Evolutionary conservation across 129 eudicot genomes (phyloP).

Genomic region (Pittosporum tobira): DNA sequence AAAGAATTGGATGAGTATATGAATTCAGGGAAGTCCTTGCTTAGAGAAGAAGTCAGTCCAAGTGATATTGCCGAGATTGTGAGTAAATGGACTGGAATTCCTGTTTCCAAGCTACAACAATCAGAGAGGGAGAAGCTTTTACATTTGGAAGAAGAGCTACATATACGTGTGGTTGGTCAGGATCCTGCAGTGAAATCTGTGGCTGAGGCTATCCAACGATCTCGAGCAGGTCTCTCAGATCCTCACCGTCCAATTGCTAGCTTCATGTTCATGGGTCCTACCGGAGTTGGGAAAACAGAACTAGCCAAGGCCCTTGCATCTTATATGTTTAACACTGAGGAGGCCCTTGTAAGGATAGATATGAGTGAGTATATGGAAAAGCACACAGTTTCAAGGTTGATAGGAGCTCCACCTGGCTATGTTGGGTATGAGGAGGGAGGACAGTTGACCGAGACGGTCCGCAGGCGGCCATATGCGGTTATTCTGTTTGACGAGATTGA

Average conservation of each 20-base stretch:
- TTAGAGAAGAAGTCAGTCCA: constrained; percentile 25
- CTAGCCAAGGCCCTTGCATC: constrained; percentile 16
- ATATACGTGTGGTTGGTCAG: constrained; percentile 11
- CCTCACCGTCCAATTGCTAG: constrained; percentile 18
- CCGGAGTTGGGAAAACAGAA: constrained; percentile 16
- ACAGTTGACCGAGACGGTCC: constrained; percentile 10
- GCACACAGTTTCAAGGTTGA: constrained; percentile 7
- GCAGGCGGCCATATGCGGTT: constrained; percentile 12
- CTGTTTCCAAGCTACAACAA: constrained; percentile 12
- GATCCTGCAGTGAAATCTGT: constrained; percentile 13
- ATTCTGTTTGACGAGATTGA: constrained; percentile 16
- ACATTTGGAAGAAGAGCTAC: constrained; percentile 4
- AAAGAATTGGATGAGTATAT: constrained; percentile 20
- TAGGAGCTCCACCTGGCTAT: constrained; percentile 17
- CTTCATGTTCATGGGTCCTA: constrained; percentile 17
- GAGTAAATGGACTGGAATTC: constrained; percentile 12
- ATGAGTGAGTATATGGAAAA: constrained; percentile 19
- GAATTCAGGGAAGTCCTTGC: constrained; percentile 22
- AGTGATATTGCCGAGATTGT: constrained; percentile 19
- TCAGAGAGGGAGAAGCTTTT: constrained; percentile 14
- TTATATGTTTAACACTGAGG: constrained; percentile 12
- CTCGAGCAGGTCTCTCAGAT: constrained; percentile 14
- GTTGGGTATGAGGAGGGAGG: constrained; percentile 13
- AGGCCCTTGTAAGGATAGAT: constrained; percentile 15
- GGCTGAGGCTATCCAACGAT: constrained; percentile 13